Evolutionary conservation across 2,329 filamentous ascomycete genomes (phyloP).

Genomic region (Dothidotthia symphoricarpi): DNA sequence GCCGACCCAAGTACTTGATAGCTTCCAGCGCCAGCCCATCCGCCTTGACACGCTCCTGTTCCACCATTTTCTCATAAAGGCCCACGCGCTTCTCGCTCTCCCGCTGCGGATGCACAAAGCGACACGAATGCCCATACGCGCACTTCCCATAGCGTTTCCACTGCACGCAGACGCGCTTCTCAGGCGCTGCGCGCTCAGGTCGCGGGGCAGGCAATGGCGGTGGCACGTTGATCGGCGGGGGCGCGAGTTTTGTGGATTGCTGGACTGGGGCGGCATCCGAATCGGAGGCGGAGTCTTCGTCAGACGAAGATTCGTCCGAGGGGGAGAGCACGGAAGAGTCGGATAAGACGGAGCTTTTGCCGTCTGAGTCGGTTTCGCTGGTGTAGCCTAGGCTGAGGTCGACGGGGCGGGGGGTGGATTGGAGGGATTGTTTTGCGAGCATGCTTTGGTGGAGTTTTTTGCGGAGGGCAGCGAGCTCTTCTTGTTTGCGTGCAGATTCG

Average conservation of each 20-base stretch:
- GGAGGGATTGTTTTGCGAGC: conserved; percentile 14
- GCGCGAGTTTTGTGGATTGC: conserved; percentile 37
- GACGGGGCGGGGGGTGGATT: conserved; percentile 6
- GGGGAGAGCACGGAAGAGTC: conserved; percentile 37
- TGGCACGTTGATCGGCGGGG: conserved; percentile 14
- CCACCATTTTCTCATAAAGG: conserved; percentile 40
- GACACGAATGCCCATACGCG: conserved; percentile 26
- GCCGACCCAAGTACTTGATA: conserved; percentile 48
- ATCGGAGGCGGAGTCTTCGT: conserved; percentile 13
- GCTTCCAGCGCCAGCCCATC: conserved; percentile 46
- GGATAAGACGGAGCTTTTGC: conserved; percentile 24
- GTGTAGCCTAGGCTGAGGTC: conserved; percentile 35
- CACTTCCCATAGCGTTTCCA: conserved; percentile 32
- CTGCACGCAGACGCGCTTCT: conserved; percentile 18
- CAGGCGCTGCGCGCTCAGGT: neutral
- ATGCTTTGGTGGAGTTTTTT: conserved; percentile 37
- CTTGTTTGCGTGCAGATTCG: conserved; percentile 6
- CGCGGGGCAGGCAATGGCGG: conserved; percentile 11
- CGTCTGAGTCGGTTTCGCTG: conserved; percentile 28
- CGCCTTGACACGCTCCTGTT: conserved; percentile 47
- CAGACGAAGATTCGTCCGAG: conserved; percentile 18
- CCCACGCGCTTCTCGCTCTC: conserved; percentile 19
- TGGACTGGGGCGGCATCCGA: conserved; percentile 42
- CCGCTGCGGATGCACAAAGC: conserved; percentile 24
- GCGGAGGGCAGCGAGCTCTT: conserved; percentile 36